phyloP scores from a whole-genome alignment of 2,329 filamentous ascomycete genomes.

The Xylaria sp. region DNA sequence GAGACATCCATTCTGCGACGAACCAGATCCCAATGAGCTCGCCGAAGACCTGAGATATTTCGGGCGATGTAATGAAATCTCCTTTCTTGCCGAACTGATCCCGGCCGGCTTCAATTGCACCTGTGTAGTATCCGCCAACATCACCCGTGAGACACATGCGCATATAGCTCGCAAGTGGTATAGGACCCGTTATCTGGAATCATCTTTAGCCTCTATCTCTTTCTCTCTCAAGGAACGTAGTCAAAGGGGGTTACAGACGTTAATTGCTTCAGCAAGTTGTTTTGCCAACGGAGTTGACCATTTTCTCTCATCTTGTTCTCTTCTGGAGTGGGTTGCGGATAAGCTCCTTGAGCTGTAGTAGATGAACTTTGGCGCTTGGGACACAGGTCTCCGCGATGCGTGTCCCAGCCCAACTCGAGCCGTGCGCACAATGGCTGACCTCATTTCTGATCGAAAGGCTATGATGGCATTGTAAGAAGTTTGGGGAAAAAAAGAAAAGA shows the following conservation, averaged over 20 bases:
- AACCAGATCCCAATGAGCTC: constrained; percentile 95
- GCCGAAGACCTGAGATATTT: constrained; percentile 97
- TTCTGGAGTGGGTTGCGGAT: constrained; percentile 36
- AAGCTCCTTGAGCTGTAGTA: constrained; percentile 35
- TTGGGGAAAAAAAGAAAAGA: too few relatives aligned
- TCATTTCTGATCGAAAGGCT: constrained; percentile 31
- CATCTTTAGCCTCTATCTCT: constrained; percentile 30
- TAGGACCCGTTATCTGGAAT: constrained; percentile 74
- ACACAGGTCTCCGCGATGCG: constrained; percentile 25
- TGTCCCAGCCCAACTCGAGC: constrained; percentile 35
- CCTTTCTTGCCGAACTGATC: constrained; percentile 94
- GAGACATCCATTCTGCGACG: constrained; percentile 93
- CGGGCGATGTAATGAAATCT: constrained; percentile 95
- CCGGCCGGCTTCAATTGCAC: constrained; percentile 67
- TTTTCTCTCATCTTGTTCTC: constrained; percentile 56
- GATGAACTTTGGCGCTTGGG: constrained; percentile 25
- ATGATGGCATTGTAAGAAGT: constrained; percentile 12
- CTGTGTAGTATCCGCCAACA: constrained; percentile 91
- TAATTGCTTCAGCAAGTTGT: constrained; percentile 83
- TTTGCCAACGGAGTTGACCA: constrained; percentile 96
- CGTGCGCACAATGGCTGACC: constrained; percentile 30
- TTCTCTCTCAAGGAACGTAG: neutral
- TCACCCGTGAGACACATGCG: constrained; percentile 96
- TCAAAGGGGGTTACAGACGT: constrained; percentile 57
- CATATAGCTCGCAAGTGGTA: constrained; percentile 95